phyloP scores from a whole-genome alignment of 805 yeast genomes.

The Hanseniaspora vineae region DNA sequence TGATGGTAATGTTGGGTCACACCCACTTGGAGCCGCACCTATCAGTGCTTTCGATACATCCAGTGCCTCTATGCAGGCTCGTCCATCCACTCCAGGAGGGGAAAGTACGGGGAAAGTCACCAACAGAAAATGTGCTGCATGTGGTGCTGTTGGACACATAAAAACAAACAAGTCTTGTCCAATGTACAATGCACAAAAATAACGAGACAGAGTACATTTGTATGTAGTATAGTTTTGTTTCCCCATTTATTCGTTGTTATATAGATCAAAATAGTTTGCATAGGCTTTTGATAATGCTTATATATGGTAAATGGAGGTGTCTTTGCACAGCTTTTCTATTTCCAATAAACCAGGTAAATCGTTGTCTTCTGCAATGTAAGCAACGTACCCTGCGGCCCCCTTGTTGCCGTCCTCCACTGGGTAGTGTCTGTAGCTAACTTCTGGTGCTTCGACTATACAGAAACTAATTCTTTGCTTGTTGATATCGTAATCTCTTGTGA shows the following conservation, averaged over 20 bases:
- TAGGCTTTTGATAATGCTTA: constrained; percentile 3
- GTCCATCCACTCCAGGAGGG: too few relatives aligned
- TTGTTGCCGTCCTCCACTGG: constrained; percentile 20
- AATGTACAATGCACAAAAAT: constrained; percentile 39
- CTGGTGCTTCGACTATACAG: constrained; percentile 25
- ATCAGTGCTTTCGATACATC: too few relatives aligned
- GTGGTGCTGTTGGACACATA: constrained; percentile 93
- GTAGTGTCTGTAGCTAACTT: constrained; percentile 19
- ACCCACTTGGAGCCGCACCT: too few relatives aligned
- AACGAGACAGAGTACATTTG: not conserved
- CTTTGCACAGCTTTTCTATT: constrained; percentile 16
- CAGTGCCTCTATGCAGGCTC: too few relatives aligned
- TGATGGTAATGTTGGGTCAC: too few relatives aligned
- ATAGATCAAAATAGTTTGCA: not conserved
- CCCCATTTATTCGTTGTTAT: not conserved
- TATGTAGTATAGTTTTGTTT: not conserved
- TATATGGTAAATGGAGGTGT: constrained; percentile 17
- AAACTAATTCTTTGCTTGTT: constrained; percentile 23
- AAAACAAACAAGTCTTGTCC: constrained; percentile 86
- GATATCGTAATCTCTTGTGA: constrained; percentile 28
- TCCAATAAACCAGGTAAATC: constrained; percentile 9
- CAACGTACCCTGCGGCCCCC: constrained; percentile 24
- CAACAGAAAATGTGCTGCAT: constrained; percentile 79
- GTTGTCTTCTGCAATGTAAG: constrained; percentile 20
- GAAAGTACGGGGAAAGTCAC: not conserved